Evolutionary conservation across 73 alveolate genomes (phyloP), one percentile per base, ranked within the genome.

Genomic region (Paramecium pentaurelia): DNA sequence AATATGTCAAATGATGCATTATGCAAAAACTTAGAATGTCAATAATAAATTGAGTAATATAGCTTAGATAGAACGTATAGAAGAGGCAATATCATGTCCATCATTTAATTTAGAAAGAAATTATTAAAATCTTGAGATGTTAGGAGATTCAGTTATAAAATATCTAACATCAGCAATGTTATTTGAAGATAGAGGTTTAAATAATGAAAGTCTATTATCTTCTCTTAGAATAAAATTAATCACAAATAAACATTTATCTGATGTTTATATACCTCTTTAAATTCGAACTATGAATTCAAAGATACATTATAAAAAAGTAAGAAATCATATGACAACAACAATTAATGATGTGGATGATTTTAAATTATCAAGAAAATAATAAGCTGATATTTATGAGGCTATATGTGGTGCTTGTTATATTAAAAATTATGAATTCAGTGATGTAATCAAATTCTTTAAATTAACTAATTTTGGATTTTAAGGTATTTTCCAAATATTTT

Each of bases 341-440:
- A 40, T 80, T 4, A 80, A 80, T 27, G 71, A 80, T 80, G 30
- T 9, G 7, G 34, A 80, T 22, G 91, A 80, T 45, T 47, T 27
- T 8, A 49, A 10, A 11, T 28, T 80, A 44, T 45, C 75, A 8
- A 27, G 34, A 42, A 80, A 49, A 25, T 47, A 80, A 20, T 42
- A 80, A 14, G 91, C 91, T 8, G 91, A 80, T 80, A 36, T 80
- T 8, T 80, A 80, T 45, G 91, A 80, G 49, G 91, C 91, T 8
- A 22, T 80, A n/a, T 32, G 47, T 45, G 91, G 91, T 45, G 91
- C 91, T 6, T 80, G 91, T 25, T 80, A 45, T 25, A 25, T 42
- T 9, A 8, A 18, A 11, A 8, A 28, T 40, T 80, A 44, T 22
- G 36, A 22, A 18, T 80, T 80, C 8, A n/a, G 9, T n/a, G 44